Conservation (phyloP, 225 moss, liverwort and hornwort species). For the Thuidium tamariscinum region DNA sequence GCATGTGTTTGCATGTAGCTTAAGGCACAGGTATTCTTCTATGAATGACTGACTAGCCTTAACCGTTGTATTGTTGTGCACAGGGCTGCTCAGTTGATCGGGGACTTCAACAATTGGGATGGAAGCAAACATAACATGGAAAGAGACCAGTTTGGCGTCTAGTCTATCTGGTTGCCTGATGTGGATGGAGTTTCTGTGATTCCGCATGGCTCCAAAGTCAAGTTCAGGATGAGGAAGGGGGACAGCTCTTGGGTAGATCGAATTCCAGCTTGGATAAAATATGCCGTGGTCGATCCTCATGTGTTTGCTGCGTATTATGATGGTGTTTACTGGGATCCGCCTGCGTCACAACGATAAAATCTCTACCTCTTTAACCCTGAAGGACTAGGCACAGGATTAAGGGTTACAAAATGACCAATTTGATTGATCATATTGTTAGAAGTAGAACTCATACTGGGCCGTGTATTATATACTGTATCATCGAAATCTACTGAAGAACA, state of each 20-base stretch:
- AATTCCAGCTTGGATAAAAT: conserved; percentile 91
- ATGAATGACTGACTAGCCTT: background rate
- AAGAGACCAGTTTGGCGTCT: conserved; percentile 79
- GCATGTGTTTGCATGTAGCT: background rate
- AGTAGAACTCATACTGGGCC: background rate
- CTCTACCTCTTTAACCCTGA: background rate
- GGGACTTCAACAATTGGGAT: conserved; percentile 92
- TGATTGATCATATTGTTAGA: background rate
- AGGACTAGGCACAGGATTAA: background rate
- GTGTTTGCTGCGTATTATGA: conserved; percentile 80
- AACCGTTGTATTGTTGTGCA: background rate
- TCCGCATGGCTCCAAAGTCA: conserved; percentile 81
- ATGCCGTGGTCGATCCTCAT: conserved; percentile 56
- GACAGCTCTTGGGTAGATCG: conserved; percentile 77
- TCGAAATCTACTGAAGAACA: background rate
- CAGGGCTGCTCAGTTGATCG: conserved; percentile 84
- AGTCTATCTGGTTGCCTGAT: conserved; percentile 73
- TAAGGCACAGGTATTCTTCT: background rate
- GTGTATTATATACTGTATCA: background rate
- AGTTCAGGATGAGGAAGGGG: conserved; percentile 63
- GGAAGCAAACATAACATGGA: conserved; percentile 65
- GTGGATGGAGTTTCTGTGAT: conserved; percentile 57
- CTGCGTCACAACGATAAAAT: conserved; percentile 45
- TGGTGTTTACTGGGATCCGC: conserved; percentile 90
- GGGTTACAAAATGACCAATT: background rate